A percentile compares a stretch with the other conserved stretches of the same genome.
Evolutionary conservation across 2,329 filamentous ascomycete genomes (phyloP).

Genomic region (Myrmaecium sp.): DNA sequence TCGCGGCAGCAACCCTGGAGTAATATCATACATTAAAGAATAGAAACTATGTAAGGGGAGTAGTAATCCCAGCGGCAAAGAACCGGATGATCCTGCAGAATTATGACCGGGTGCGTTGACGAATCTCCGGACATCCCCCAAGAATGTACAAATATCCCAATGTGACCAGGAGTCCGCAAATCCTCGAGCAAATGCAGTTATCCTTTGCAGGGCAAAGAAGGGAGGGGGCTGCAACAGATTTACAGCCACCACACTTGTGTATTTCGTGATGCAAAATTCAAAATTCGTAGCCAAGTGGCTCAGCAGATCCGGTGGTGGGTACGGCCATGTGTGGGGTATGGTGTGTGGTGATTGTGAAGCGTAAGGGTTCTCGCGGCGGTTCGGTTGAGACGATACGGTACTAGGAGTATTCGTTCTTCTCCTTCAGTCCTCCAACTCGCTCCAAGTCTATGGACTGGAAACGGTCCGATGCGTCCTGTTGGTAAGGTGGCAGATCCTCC

Average conservation of each 20-base stretch:
- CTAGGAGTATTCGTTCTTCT: constrained; percentile 43
- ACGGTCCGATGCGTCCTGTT: constrained; percentile 58
- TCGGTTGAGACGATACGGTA: no score
- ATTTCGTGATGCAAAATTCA: no score
- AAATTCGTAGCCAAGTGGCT: neutral
- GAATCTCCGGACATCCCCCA: constrained; percentile 13
- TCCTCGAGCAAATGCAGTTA: no score
- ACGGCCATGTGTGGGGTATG: no score
- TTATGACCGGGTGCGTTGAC: constrained; percentile 3
- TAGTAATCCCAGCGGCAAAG: constrained; percentile 17
- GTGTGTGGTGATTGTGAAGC: no score
- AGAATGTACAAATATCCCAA: constrained; percentile 21
- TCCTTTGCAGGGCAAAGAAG: no score
- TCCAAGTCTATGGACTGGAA: constrained; percentile 94
- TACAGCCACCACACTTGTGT: no score
- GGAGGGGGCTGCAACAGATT: no score
- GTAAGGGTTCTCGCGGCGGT: neutral
- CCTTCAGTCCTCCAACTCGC: constrained; percentile 81
- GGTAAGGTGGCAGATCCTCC: constrained; percentile 74
- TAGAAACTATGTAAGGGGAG: constrained; percentile 23
- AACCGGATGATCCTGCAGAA: constrained; percentile 5
- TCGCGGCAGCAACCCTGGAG: constrained; percentile 6
- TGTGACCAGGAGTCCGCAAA: no score
- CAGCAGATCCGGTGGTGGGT: neutral
- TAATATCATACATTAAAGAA: constrained; percentile 25